These are phyloP conservation scores for Cyathus striatus DNA, from an alignment of 768 basidiomycete species.

Conservation along the genomic window DNA sequence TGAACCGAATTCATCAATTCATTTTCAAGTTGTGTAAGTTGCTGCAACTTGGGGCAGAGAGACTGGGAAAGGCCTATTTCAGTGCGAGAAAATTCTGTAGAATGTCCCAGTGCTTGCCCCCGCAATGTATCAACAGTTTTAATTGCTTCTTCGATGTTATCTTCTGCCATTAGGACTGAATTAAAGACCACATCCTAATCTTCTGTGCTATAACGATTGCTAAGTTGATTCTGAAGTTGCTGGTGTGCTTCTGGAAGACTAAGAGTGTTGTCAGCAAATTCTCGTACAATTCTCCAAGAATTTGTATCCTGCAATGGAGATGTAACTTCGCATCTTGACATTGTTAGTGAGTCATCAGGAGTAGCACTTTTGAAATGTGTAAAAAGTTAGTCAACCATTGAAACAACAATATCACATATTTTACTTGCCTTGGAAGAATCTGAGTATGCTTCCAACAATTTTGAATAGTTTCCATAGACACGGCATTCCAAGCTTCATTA, in stretches of 20 bases:
- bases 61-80: neutral
- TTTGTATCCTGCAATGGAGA: no score
- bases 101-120: neutral
- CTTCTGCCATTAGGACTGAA: slow-evolving; percentile 8
- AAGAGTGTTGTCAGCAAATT: neutral
- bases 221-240: slow-evolving; percentile 1
- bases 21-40: neutral
- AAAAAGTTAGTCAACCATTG: neutral
- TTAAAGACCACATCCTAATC: slow-evolving; percentile 6
- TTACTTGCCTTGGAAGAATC: no score
- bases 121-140: neutral
- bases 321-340: no score
- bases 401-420: no score
- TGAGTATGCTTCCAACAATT: slow-evolving; percentile 29
- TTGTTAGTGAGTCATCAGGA: neutral
- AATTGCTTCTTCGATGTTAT: slow-evolving; percentile 3
- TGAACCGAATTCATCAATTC: neutral
- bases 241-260: neutral
- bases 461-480: slow-evolving; percentile 21
- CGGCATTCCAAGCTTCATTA: slow-evolving; percentile 20
- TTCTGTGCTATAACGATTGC: neutral
- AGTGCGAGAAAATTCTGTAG: neutral
- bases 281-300: neutral
- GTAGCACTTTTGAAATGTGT: neutral
- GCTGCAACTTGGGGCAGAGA: neutral